phyloP scores from a whole-genome alignment of 345 rosid genomes.

The Iberis pinnata region DNA sequence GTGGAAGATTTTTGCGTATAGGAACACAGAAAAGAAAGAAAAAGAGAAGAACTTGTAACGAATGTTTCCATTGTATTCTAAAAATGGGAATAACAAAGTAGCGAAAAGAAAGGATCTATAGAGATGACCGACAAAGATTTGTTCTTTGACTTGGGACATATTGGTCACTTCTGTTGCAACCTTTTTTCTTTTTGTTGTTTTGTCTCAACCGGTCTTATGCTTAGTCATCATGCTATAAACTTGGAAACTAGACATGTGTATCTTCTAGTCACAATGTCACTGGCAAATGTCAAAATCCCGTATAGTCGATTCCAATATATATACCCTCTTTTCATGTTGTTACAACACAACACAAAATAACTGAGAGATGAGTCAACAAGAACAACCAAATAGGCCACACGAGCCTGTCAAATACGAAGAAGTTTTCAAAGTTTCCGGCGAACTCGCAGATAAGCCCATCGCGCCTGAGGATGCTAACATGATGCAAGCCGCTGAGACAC shows the following conservation, averaged over 20 bases:
- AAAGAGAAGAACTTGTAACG: neutral
- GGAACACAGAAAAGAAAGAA: constrained; percentile 11
- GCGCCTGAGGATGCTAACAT: constrained; percentile 64
- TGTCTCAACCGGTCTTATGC: constrained; percentile 9
- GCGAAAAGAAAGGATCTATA: constrained; percentile 18
- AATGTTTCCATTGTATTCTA: constrained; percentile 4
- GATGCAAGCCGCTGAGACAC: constrained; percentile 70
- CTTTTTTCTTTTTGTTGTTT: constrained; percentile 14
- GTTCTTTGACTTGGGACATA: constrained; percentile 16
- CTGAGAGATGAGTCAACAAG: constrained; percentile 62
- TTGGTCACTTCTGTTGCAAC: constrained; percentile 16
- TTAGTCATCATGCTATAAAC: constrained; percentile 5
- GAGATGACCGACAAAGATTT: constrained; percentile 13
- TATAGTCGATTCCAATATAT: neutral
- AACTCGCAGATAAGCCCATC: constrained; percentile 39
- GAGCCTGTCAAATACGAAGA: constrained; percentile 54
- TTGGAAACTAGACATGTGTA: constrained; percentile 20
- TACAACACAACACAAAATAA: neutral
- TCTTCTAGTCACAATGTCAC: too few relatives aligned
- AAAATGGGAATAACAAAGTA: neutral
- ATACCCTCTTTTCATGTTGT: too few relatives aligned
- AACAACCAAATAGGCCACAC: constrained; percentile 42
- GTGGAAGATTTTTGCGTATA: constrained; percentile 25
- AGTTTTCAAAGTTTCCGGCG: constrained; percentile 50
- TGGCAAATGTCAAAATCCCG: neutral